Conservation (phyloP, 2,329 filamentous ascomycete genomes). For the Raffaelea ambrosiae region DNA sequence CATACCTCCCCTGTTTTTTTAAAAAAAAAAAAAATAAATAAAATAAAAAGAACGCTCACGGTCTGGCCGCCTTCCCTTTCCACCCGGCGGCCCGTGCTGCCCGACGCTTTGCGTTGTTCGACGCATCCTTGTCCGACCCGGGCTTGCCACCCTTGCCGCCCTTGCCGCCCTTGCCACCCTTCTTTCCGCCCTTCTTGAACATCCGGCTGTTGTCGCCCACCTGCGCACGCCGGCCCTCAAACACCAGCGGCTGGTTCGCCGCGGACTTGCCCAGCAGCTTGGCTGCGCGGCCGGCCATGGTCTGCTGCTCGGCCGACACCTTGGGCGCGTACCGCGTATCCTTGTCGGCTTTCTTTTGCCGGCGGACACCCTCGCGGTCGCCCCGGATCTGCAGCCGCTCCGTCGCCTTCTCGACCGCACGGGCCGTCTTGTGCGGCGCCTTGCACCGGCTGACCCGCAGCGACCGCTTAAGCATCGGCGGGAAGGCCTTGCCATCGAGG, state of each 20-base stretch:
- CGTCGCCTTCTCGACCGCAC: conserved; percentile 41
- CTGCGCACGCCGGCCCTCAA: conserved; percentile 71
- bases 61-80: conserved; percentile 9
- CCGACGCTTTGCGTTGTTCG: conserved; percentile 32
- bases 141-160: conserved; percentile 3
- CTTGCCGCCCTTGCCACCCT: conserved; percentile 42
- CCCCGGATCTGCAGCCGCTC: conserved; percentile 14
- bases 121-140: conserved; percentile 24
- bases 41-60: neutral
- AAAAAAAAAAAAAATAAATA: neutral
- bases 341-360: conserved; percentile 7
- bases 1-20: too few relatives aligned
- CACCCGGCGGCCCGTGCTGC: conserved; percentile 11
- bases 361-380: neutral
- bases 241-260: conserved; percentile 59
- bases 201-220: conserved; percentile 51
- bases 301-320: conserved; percentile 56
- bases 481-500: conserved; percentile 84
- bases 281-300: conserved; percentile 61
- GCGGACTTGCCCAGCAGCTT: conserved; percentile 63
- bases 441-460: conserved; percentile 83
- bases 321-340: conserved; percentile 58
- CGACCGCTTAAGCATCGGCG: conserved; percentile 82
- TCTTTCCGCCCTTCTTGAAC: conserved; percentile 14
- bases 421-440: conserved; percentile 53